A percentile compares a stretch with the other conserved stretches of the same genome.
Conservation (phyloP, 208 protist genomes). For the Crithidia acanthocephali region DNA sequence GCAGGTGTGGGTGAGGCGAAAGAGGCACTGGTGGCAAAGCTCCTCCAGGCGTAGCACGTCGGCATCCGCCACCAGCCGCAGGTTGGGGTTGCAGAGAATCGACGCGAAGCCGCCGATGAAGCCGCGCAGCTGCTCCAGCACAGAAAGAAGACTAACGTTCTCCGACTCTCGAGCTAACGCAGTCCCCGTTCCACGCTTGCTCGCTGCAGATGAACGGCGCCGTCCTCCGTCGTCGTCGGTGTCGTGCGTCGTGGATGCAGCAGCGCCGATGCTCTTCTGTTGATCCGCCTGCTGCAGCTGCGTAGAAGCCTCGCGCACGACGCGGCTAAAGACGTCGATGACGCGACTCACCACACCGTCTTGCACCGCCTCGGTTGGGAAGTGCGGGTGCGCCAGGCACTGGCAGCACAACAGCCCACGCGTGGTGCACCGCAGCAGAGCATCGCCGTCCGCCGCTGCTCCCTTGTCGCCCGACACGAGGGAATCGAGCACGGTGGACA, state of each 20-base stretch:
- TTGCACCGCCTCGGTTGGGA: constrained; percentile 44
- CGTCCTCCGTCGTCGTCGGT: constrained; percentile 1
- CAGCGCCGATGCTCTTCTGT: constrained; percentile 14
- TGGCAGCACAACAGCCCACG: constrained; percentile 55
- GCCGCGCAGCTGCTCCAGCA: constrained; percentile 61
- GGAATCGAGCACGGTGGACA: constrained; percentile 37
- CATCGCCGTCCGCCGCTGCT: neutral
- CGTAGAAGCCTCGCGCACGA: constrained; percentile 43
- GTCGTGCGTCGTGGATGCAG: neutral
- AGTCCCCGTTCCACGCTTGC: neutral
- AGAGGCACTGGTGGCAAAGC: constrained; percentile 65
- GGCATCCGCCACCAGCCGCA: constrained; percentile 51
- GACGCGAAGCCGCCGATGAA: constrained; percentile 52
- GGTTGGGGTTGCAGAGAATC: constrained; percentile 42
- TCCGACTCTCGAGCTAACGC: neutral
- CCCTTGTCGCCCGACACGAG: constrained; percentile 13
- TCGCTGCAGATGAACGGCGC: neutral
- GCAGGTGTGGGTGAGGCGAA: constrained; percentile 40
- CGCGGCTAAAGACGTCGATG: constrained; percentile 46
- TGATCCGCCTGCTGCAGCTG: constrained; percentile 13
- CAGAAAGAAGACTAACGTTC: constrained; percentile 19
- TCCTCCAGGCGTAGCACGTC: constrained; percentile 81
- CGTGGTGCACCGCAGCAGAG: constrained; percentile 13
- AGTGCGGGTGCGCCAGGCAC: constrained; percentile 56
- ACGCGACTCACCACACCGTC: constrained; percentile 51